These are phyloP conservation scores for Lachnellula subtilissima DNA, from an alignment of 2,329 filamentous ascomycete genomes.

Conservation along the genomic window DNA sequence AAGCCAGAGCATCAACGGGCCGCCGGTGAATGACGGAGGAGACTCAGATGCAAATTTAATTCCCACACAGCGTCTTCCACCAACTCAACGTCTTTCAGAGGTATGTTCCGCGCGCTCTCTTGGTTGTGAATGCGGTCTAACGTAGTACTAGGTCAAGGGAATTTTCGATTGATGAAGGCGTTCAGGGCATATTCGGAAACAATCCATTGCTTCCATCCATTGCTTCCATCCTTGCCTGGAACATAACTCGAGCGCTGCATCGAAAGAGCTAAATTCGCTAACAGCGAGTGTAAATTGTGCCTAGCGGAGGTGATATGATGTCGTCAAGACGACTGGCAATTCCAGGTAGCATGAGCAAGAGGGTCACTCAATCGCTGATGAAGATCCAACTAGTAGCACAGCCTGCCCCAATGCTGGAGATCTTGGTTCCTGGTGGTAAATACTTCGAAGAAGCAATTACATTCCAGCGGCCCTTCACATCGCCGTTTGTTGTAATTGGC, in stretches of 20 bases:
- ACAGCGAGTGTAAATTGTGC: too few relatives aligned
- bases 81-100: conserved; percentile 70
- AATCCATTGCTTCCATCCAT: too few relatives aligned
- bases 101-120: conserved; percentile 37
- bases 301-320: too few relatives aligned
- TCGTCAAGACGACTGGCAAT: not conserved
- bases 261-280: too few relatives aligned
- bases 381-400: conserved; percentile 85
- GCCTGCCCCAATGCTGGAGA: conserved; percentile 69
- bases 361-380: conserved; percentile 31
- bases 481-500: conserved; percentile 54
- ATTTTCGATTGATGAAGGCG: conserved; percentile 32
- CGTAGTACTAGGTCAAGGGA: conserved; percentile 24
- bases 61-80: conserved; percentile 48
- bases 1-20: conserved; percentile 11
- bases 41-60: conserved; percentile 1
- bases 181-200: not conserved
- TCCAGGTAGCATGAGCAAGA: conserved; percentile 11
- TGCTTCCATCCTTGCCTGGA: too few relatives aligned
- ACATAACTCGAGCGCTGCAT: too few relatives aligned
- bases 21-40: not conserved
- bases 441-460: conserved; percentile 56
- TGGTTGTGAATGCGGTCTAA: conserved; percentile 21
- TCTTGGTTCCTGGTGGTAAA: conserved; percentile 45
- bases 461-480: conserved; percentile 67